Evolutionary conservation across 75 land plant species (phyloP).

Genomic region (Larix kaempferi): DNA sequence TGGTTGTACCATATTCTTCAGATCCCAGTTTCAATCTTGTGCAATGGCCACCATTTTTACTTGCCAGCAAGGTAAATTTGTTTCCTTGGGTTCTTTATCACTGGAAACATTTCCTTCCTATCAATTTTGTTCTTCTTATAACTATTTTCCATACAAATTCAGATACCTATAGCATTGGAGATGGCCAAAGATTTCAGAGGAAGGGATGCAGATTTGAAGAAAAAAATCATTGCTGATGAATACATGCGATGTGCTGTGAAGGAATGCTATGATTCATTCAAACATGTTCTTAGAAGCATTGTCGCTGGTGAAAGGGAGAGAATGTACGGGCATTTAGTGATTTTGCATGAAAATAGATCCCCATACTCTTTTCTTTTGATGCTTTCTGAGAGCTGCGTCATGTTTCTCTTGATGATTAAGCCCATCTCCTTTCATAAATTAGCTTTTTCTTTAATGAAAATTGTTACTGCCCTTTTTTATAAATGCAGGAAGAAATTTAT

Average conservation of each 20-base stretch:
- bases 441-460: neutral
- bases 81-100: neutral
- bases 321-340: slow-evolving; percentile 24
- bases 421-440: too few species aligned
- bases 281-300: slow-evolving; percentile 40
- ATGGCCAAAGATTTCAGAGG: slow-evolving; percentile 68
- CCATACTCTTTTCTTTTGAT: too few species aligned
- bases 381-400: too few species aligned
- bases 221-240: slow-evolving; percentile 65
- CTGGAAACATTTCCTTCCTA: neutral
- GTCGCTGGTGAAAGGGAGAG: slow-evolving; percentile 57
- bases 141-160: neutral
- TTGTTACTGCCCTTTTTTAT: neutral
- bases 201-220: slow-evolving; percentile 47
- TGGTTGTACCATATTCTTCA: slow-evolving; percentile 56
- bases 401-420: too few species aligned
- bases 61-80: slow-evolving; percentile 71
- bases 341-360: too few species aligned
- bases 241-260: slow-evolving; percentile 75
- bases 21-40: slow-evolving; percentile 28
- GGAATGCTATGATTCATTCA: slow-evolving; percentile 75
- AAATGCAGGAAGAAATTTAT: too few species aligned
- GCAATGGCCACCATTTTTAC: slow-evolving; percentile 80
- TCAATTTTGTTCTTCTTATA: neutral
- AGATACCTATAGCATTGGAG: slow-evolving; percentile 74